phyloP scores from a whole-genome alignment of 139 green algal species.

The Eudorina sp. region DNA sequence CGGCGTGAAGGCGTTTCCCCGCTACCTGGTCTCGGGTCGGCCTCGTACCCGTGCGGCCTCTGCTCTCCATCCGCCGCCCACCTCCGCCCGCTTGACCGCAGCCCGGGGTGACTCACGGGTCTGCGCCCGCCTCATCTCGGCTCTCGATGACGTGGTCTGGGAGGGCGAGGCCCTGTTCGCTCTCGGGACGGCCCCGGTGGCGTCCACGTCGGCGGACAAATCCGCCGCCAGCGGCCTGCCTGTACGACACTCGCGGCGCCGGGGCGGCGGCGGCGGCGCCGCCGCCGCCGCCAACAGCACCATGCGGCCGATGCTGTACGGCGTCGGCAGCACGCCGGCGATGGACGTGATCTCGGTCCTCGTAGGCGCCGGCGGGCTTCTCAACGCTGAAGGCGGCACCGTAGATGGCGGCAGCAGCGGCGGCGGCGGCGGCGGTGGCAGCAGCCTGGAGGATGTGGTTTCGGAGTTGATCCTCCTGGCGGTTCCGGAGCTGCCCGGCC shows the following conservation, averaged over 20 bases:
- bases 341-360: constrained; percentile 20
- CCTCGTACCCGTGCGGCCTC: no score
- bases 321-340: neutral
- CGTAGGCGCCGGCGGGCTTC: no score
- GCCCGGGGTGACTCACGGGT: neutral
- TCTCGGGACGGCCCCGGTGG: neutral
- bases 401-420: neutral
- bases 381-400: no score
- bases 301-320: neutral
- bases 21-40: no score
- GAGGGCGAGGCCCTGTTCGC: neutral
- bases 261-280: neutral
- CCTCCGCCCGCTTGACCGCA: no score
- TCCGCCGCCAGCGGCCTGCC: neutral
- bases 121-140: neutral
- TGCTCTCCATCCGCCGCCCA: no score
- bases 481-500: neutral
- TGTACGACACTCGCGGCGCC: neutral
- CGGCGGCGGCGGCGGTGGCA: neutral
- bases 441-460: neutral
- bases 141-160: neutral
- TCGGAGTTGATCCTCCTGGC: neutral
- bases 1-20: no score
- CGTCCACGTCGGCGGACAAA: neutral
- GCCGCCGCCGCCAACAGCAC: neutral